A percentile compares a stretch with the other conserved stretches of the same genome.
Evolutionary conservation across 2,329 filamentous ascomycete genomes (phyloP).

Genomic region (Cadophora sp.): DNA sequence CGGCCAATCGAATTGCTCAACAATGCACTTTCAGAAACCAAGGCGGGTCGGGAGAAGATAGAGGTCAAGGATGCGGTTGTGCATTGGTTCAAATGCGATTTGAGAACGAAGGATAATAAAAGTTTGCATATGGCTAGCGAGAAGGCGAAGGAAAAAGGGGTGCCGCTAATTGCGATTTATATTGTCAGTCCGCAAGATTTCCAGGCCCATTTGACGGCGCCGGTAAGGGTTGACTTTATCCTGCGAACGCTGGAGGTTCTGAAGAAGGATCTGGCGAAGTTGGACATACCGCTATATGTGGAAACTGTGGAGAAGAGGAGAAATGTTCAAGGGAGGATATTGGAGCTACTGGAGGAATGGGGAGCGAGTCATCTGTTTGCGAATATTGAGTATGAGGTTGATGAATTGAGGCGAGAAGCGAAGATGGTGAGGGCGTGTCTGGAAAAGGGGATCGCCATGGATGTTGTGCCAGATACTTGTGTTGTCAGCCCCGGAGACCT

Average conservation of each 20-base stretch:
- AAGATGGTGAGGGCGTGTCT: conserved; percentile 66
- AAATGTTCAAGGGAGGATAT: conserved; percentile 63
- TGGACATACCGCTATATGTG: conserved; percentile 81
- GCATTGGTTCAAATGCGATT: conserved; percentile 90
- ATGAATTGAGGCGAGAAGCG: conserved; percentile 82
- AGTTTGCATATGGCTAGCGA: conserved; percentile 70
- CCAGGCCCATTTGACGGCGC: conserved; percentile 77
- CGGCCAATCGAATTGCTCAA: conserved; percentile 76
- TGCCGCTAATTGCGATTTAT: conserved; percentile 79
- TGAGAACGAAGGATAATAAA: conserved; percentile 77
- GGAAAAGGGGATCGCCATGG: conserved; percentile 69
- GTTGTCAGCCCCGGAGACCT: conserved; percentile 78
- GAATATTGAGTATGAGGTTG: conserved; percentile 91
- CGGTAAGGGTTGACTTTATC: conserved; percentile 80
- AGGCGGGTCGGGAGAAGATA: conserved; percentile 57
- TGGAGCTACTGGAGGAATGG: conserved; percentile 74
- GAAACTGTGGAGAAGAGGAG: conserved; percentile 73
- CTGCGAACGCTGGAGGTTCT: conserved; percentile 73
- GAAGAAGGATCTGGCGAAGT: conserved; percentile 67
- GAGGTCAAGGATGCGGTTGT: conserved; percentile 68
- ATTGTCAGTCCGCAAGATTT: conserved; percentile 84
- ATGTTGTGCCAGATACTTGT: conserved; percentile 81
- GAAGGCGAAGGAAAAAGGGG: conserved; percentile 68
- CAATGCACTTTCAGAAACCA: conserved; percentile 66
- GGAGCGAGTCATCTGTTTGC: conserved; percentile 76